Percentiles rank a stretch among this genome's conserved stretches.
Evolutionary conservation across 2,329 filamentous ascomycete species (phyloP).

Genomic region (Colletotrichum kahawae): DNA sequence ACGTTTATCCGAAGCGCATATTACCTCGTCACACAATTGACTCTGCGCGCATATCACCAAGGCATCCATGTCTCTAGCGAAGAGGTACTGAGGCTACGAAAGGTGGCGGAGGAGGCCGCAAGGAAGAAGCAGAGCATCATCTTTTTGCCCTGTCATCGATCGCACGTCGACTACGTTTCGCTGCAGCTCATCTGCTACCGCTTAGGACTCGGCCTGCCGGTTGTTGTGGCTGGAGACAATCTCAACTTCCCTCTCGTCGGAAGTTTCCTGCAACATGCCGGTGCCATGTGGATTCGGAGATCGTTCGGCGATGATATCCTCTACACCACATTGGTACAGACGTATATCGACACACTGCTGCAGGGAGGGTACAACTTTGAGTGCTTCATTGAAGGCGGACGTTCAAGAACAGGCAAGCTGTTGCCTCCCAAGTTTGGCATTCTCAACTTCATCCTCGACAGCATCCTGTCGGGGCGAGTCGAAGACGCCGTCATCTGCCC

Average conservation of each 20-base stretch:
- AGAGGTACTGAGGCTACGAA: conserved; percentile 83
- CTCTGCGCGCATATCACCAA: conserved; percentile 94
- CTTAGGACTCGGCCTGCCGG: conserved; percentile 84
- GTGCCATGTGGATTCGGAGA: conserved; percentile 94
- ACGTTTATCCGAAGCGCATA: conserved; percentile 91
- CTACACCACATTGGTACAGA: conserved; percentile 91
- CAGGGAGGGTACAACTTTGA: conserved; percentile 94
- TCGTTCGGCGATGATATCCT: conserved; percentile 91
- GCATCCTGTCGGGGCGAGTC: conserved; percentile 84
- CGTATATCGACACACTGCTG: conserved; percentile 91
- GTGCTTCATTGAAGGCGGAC: conserved; percentile 95
- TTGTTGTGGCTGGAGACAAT: conserved; percentile 95
- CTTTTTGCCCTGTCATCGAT: conserved; percentile 92
- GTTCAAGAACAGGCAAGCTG: conserved; percentile 92
- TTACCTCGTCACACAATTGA: conserved; percentile 84
- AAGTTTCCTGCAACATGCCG: conserved; percentile 91
- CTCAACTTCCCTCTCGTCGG: conserved; percentile 93
- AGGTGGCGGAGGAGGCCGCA: conserved; percentile 81
- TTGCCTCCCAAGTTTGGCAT: conserved; percentile 96
- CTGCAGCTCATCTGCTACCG: conserved; percentile 96
- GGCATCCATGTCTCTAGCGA: conserved; percentile 96
- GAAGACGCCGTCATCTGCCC: conserved; percentile 93
- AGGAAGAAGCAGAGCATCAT: conserved; percentile 94
- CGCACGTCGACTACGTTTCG: conserved; percentile 95
- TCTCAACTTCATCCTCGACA: conserved; percentile 88